These are phyloP conservation scores for Gossypium gossypioides DNA, from an alignment of 441 rosid species.

Conservation along the genomic window DNA sequence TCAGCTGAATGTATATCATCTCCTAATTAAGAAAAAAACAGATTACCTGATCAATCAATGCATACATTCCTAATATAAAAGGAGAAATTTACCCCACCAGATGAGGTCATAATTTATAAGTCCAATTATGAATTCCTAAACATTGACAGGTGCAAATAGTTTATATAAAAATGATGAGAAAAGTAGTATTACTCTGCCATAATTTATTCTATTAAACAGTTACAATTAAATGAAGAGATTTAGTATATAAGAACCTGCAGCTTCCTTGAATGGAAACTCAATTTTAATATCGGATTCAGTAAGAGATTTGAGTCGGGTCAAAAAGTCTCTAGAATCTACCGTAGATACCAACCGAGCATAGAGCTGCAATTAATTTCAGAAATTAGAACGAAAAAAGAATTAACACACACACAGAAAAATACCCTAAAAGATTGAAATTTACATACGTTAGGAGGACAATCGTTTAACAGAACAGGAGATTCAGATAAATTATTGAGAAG, in stretches of 20 bases:
- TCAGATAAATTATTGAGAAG: conserved; percentile 61
- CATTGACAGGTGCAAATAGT: neutral
- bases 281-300: conserved; percentile 35
- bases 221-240: neutral
- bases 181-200: neutral
- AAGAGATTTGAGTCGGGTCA: conserved; percentile 41
- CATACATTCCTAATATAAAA: neutral
- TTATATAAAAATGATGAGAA: neutral
- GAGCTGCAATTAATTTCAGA: conserved; percentile 33
- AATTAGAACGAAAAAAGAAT: neutral
- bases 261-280: conserved; percentile 74
- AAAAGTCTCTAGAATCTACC: conserved; percentile 59
- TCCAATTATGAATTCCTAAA: neutral
- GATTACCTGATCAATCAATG: neutral
- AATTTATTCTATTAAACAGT: neutral
- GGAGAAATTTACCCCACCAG: neutral
- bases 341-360: conserved; percentile 47
- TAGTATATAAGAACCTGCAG: conserved; percentile 42
- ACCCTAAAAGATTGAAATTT: neutral
- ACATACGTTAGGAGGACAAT: conserved; percentile 78
- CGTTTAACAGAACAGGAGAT: conserved; percentile 46
- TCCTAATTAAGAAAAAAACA: conserved; percentile 25
- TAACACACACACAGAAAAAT: neutral
- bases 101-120: too few relatives aligned
- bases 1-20: conserved; percentile 57